A percentile compares a stretch with the other conserved stretches of the same genome.
Conservation (phyloP, 208 protist genomes). For the Trypanosoma conorhini region DNA sequence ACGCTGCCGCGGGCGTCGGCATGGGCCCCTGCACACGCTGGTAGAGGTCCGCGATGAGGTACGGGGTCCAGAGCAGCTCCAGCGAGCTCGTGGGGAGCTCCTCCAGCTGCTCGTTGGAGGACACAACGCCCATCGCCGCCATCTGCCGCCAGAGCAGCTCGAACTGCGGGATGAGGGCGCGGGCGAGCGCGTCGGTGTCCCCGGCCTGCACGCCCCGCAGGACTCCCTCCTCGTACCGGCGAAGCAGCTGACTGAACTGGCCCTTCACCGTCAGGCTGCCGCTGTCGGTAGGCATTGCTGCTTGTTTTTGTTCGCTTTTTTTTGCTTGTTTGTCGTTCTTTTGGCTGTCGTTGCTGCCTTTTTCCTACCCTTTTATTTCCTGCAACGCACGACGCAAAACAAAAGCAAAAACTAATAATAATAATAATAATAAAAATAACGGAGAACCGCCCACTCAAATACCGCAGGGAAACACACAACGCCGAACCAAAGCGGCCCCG, state of each 20-base stretch:
- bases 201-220: conserved; percentile 4
- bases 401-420: conserved; percentile 10
- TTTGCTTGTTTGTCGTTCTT: conserved; percentile 12
- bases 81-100: conserved; percentile 81
- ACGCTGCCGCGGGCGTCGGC: conserved; percentile 10
- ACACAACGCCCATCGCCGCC: conserved; percentile 60
- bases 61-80: conserved; percentile 86
- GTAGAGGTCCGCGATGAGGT: conserved; percentile 82
- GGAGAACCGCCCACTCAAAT: background rate
- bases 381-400: too few relatives aligned
- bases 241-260: conserved; percentile 54
- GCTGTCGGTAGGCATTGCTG: background rate
- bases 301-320: background rate
- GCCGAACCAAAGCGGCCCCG: too few relatives aligned
- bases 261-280: conserved; percentile 54
- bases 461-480: conserved; percentile 6
- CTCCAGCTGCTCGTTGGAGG: conserved; percentile 78
- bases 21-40: conserved; percentile 63
- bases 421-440: background rate
- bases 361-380: too few relatives aligned
- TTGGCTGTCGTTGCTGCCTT: background rate
- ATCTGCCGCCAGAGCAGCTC: conserved; percentile 76
- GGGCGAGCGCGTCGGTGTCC: conserved; percentile 30
- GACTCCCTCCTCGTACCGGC: conserved; percentile 38
- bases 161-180: conserved; percentile 49